Evolutionary conservation across 768 basidiomycete species (phyloP), one percentile per base, ranked within the genome.

Genomic region (Auriscalpium vulgare): DNA sequence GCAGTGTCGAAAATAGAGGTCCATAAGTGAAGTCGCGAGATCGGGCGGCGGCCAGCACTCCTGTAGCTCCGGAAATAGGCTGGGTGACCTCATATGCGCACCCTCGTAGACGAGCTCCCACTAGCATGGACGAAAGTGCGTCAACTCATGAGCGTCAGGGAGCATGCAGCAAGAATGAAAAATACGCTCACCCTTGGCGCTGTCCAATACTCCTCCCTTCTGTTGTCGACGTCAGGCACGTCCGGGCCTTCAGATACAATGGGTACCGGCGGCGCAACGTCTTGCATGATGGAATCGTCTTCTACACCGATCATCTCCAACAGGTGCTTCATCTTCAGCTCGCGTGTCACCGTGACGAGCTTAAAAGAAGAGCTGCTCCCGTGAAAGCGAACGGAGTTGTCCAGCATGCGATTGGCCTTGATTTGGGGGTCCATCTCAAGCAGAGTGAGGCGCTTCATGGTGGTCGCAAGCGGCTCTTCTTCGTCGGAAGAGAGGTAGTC

Each of bases 101-200:
- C 77, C 75, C 67, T 84, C 83, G 64, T 76, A 83, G 29, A 66
- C 67, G 43, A 75, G 64, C 65, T 87, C 85, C 82, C 84, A 85
- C 83, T 85, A 17, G 36, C 49, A 48, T 43, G 14, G 51, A 53
- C 54, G 17, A 56, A 47, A 40, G 21, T 35, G 47, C 34, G 17
- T 23, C 23, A 37, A n/a, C 29, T 17, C 50, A 37, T 16, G 17
- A 19, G 10, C 11, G 10, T 19, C 19, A 35, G 17, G 6, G 10
- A 19, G 21, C 21, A 38, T 14, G 7, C 37, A 35, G n/a, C 14
- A 38, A 14, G 8, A 19, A n/a, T 35, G 11, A 43, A n/a, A 43
- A 51, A 21, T 34, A 36, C 19, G 57, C 61, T 61, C 56, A 62
- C 61, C 13, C 47, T 16, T 37, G 56, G 60, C 10, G 60, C 50